A percentile compares a stretch with the other conserved stretches of the same genome.
Evolutionary conservation across 352 stramenopile genomes (phyloP).

Genomic region (Pythium insidiosum): DNA sequence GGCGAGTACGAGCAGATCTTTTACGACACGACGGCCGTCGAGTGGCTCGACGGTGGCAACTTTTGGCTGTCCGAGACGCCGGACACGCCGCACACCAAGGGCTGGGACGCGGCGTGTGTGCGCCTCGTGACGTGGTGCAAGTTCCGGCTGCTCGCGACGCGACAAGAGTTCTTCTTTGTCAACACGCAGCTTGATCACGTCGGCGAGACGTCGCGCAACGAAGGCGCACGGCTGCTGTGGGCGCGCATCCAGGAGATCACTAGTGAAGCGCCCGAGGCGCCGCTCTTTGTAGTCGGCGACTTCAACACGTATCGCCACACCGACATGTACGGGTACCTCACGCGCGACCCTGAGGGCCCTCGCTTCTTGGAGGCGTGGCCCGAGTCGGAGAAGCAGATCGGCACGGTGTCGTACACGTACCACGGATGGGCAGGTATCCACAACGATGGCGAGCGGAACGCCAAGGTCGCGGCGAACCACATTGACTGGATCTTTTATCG

Average conservation of each 20-base stretch:
- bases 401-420: slow-evolving; percentile 80
- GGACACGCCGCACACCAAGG: slow-evolving; percentile 8
- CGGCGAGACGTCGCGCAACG: slow-evolving; percentile 14
- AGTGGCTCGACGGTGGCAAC: slow-evolving; percentile 20
- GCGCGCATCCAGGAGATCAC: slow-evolving; percentile 17
- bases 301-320: slow-evolving; percentile 86
- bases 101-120: slow-evolving; percentile 17
- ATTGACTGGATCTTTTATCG: slow-evolving; percentile 89
- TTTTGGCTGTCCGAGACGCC: slow-evolving; percentile 31
- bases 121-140: slow-evolving; percentile 25
- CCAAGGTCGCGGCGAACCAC: slow-evolving; percentile 79
- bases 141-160: slow-evolving; percentile 18
- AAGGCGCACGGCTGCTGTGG: slow-evolving; percentile 26
- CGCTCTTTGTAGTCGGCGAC: slow-evolving; percentile 73
- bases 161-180: slow-evolving; percentile 23
- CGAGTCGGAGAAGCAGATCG: slow-evolving; percentile 55
- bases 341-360: slow-evolving; percentile 41
- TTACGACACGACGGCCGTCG: slow-evolving; percentile 24
- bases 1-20: slow-evolving; percentile 32
- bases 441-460: slow-evolving; percentile 53
- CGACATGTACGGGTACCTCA: slow-evolving; percentile 77
- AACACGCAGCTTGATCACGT: slow-evolving; percentile 29
- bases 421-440: slow-evolving; percentile 80
- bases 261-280: slow-evolving; percentile 1
- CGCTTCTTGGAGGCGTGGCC: slow-evolving; percentile 70